A percentile compares a stretch with the other conserved stretches of the same genome.
Evolutionary conservation across 2,329 filamentous ascomycete genomes (phyloP).

Genomic region (Endoconidiophora polonica): DNA sequence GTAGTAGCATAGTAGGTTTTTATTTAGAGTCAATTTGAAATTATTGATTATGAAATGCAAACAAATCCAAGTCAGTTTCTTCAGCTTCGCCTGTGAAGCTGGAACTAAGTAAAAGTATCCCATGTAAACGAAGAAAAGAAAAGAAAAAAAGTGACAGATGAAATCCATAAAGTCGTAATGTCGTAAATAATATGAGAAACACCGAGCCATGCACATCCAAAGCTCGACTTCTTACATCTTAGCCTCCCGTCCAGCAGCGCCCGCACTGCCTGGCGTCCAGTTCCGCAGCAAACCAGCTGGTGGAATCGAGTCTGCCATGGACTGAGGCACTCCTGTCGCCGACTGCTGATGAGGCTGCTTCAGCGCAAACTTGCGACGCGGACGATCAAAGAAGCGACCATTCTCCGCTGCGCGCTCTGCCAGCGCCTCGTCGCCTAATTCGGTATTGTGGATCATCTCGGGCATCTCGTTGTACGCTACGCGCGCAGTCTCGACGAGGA

Average conservation of each 20-base stretch:
- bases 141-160: too few species aligned
- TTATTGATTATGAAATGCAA: too few species aligned
- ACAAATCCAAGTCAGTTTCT: too few species aligned
- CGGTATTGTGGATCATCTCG: constrained; percentile 55
- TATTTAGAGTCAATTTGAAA: too few species aligned
- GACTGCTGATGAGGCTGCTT: too few species aligned
- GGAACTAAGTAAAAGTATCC: too few species aligned
- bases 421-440: constrained; percentile 36
- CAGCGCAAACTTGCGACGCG: constrained; percentile 1
- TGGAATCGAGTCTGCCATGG: neutral
- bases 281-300: constrained; percentile 1
- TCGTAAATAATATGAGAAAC: too few species aligned
- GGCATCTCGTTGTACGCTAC: constrained; percentile 71
- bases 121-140: too few species aligned
- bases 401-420: constrained; percentile 30
- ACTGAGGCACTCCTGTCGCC: neutral
- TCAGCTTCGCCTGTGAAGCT: too few species aligned
- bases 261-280: constrained; percentile 2
- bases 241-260: constrained; percentile 3
- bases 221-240: constrained; percentile 10
- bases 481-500: constrained; percentile 73
- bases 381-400: constrained; percentile 25
- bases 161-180: too few species aligned
- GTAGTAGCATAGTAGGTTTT: too few species aligned
- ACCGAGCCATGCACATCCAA: too few species aligned